Conservation (phyloP, 352 stramenopile species). For the Phytophthora podocarpi region DNA sequence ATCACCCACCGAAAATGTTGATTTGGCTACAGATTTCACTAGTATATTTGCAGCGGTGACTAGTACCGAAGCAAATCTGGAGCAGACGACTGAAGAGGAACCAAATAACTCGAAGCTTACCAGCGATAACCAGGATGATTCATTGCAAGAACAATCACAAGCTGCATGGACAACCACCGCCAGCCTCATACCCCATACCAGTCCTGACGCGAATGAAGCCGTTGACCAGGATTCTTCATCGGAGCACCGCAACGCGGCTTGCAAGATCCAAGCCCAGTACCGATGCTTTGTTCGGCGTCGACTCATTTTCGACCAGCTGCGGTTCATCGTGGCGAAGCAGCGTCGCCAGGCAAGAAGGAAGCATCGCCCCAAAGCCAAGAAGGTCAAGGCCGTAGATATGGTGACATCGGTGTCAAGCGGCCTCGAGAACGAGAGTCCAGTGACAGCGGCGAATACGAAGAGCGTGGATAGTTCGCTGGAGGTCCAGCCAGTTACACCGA, state of each 20-base stretch:
- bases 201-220: neutral
- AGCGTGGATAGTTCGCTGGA: neutral
- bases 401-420: neutral
- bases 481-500: constrained; percentile 10
- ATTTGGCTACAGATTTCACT: constrained; percentile 2
- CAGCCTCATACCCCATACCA: neutral
- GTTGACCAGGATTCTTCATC: neutral
- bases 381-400: constrained; percentile 1
- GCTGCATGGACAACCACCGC: neutral
- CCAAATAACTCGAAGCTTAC: neutral
- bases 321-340: constrained; percentile 44
- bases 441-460: neutral
- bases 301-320: constrained; percentile 44
- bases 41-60: neutral
- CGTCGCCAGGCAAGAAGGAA: constrained; percentile 37
- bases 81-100: neutral
- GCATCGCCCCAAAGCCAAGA: constrained; percentile 14
- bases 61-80: neutral
- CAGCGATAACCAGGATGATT: neutral
- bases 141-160: neutral
- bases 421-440: neutral
- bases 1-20: constrained; percentile 7
- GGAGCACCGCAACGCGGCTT: neutral
- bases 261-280: constrained; percentile 48
- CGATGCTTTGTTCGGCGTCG: constrained; percentile 37